A percentile compares a stretch with the other conserved stretches of the same genome.
phyloP scores from a whole-genome alignment of 768 basidiomycete species.

The Podaxis mareebaensis region DNA sequence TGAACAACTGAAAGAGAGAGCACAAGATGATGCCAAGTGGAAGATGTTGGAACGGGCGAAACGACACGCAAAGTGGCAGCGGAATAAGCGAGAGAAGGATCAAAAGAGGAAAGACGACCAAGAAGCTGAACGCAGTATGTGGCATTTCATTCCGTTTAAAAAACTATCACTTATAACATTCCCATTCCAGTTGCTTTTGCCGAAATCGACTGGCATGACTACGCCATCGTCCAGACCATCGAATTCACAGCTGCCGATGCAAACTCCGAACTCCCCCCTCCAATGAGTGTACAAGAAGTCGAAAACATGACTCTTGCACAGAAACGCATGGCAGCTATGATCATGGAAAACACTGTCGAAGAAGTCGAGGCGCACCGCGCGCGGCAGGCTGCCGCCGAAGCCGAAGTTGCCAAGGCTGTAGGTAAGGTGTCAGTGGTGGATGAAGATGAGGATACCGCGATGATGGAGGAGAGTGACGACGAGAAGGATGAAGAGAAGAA shows the following conservation, averaged over 20 bases:
- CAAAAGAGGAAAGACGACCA: constrained; percentile 88
- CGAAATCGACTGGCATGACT: constrained; percentile 99
- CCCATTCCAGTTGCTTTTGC: constrained; percentile 75
- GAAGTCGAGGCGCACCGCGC: constrained; percentile 83
- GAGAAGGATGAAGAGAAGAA: constrained; percentile 66
- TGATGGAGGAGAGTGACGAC: constrained; percentile 79
- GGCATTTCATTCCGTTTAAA: constrained; percentile 6
- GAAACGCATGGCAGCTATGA: constrained; percentile 97
- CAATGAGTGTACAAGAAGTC: constrained; percentile 93
- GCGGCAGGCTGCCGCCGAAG: constrained; percentile 82
- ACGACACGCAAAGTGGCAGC: constrained; percentile 88
- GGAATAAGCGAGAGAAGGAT: constrained; percentile 77
- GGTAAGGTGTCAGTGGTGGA: constrained; percentile 54
- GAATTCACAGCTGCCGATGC: constrained; percentile 96
- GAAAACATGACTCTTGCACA: constrained; percentile 96
- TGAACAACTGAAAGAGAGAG: constrained; percentile 65
- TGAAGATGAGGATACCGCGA: constrained; percentile 67
- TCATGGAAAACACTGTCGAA: constrained; percentile 92
- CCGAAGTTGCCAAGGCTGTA: constrained; percentile 81
- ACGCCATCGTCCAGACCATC: constrained; percentile 96
- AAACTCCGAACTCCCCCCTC: constrained; percentile 89
- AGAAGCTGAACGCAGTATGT: constrained; percentile 86
- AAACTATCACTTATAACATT: constrained; percentile 13
- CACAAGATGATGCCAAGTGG: constrained; percentile 71
- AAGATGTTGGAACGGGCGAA: constrained; percentile 73